Conservation (phyloP, 176 grass and related monocot genomes). For the Neostapfia colusana region DNA sequence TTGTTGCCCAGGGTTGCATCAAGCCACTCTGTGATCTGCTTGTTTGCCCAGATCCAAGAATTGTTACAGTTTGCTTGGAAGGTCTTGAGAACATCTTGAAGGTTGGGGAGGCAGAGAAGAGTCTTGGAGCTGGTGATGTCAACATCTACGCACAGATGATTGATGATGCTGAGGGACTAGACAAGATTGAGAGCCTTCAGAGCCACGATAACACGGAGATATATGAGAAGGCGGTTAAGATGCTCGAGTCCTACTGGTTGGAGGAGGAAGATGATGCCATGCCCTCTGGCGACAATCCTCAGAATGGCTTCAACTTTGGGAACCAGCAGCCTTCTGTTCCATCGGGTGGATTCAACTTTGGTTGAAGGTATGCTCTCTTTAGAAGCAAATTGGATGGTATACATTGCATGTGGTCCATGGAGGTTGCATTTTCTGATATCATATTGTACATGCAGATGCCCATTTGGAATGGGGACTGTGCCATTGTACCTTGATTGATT, state of each 20-base stretch:
- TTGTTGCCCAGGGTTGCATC: constrained; percentile 87
- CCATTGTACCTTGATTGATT: constrained; percentile 52
- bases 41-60: constrained; percentile 77
- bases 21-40: constrained; percentile 93
- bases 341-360: constrained; percentile 81
- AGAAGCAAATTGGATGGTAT: background rate
- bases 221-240: constrained; percentile 93
- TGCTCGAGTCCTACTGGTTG: constrained; percentile 83
- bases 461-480: constrained; percentile 37
- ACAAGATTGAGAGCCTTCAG: constrained; percentile 97
- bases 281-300: constrained; percentile 49
- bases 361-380: constrained; percentile 49
- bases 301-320: constrained; percentile 70
- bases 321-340: constrained; percentile 56
- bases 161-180: constrained; percentile 89
- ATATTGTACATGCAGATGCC: constrained; percentile 39
- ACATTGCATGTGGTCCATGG: background rate
- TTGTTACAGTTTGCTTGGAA: constrained; percentile 89
- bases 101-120: constrained; percentile 75
- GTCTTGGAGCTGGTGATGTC: constrained; percentile 59
- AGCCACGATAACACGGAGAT: constrained; percentile 93
- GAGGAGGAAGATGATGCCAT: constrained; percentile 80
- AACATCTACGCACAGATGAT: constrained; percentile 77
- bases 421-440: constrained; percentile 30
- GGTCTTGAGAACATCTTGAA: constrained; percentile 91